phyloP scores from a whole-genome alignment of 148 eudicot species.

The Beta vulgaris region DNA sequence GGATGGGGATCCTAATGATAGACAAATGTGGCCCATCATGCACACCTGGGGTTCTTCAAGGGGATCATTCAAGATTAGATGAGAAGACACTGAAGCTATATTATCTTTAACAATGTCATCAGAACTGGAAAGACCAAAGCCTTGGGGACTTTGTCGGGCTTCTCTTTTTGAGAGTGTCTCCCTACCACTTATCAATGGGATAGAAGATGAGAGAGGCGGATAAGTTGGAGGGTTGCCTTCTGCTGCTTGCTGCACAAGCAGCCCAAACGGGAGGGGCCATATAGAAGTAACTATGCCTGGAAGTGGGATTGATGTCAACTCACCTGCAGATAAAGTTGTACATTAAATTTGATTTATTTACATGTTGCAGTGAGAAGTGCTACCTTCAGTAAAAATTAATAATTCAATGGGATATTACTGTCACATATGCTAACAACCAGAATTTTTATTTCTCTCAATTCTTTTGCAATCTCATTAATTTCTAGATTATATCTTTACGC shows the following conservation, averaged over 20 bases:
- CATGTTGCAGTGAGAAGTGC: neutral
- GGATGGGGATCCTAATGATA: neutral
- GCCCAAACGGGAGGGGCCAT: slow-evolving; percentile 95
- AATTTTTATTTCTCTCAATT: neutral
- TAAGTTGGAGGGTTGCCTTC: slow-evolving; percentile 49
- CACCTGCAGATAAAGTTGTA: slow-evolving; percentile 54
- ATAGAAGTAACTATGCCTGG: slow-evolving; percentile 67
- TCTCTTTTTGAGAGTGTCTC: slow-evolving; percentile 62
- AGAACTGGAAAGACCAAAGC: slow-evolving; percentile 30
- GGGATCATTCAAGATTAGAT: slow-evolving; percentile 76
- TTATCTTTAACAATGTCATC: slow-evolving; percentile 41
- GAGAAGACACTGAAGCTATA: slow-evolving; percentile 63
- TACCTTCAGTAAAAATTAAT: slow-evolving; percentile 2
- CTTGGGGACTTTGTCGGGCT: slow-evolving; percentile 57
- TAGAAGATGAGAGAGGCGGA: slow-evolving; percentile 46
- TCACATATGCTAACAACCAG: slow-evolving; percentile 3
- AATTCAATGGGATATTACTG: neutral
- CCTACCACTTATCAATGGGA: slow-evolving; percentile 51
- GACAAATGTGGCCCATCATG: neutral
- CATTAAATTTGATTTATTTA: neutral
- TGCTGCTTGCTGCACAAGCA: slow-evolving; percentile 76
- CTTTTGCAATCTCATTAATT: neutral
- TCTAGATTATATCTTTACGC: neutral
- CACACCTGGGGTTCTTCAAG: slow-evolving; percentile 83
- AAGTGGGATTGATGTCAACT: slow-evolving; percentile 69